phyloP scores from a whole-genome alignment of 225 moss, liverwort and hornwort species.

The Physcomitrellopsis africana region DNA sequence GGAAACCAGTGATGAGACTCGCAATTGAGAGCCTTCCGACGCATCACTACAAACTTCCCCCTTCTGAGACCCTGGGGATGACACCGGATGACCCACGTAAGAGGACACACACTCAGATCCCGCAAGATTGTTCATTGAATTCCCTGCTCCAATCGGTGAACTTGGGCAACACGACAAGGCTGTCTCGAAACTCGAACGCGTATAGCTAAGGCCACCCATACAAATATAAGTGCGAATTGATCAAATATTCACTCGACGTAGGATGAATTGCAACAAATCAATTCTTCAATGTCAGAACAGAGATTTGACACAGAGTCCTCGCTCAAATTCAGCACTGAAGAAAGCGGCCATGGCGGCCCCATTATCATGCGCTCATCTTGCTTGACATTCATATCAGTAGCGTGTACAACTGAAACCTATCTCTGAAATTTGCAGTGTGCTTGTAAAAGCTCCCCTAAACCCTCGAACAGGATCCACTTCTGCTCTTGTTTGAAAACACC shows the following conservation, averaged over 20 bases:
- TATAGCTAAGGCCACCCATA: slow-evolving; percentile 11
- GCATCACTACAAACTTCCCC: background rate
- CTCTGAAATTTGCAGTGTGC: background rate
- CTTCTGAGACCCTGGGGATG: background rate
- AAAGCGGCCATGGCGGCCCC: slow-evolving; percentile 33
- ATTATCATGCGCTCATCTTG: slow-evolving; percentile 22
- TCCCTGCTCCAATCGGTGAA: background rate
- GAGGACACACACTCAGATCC: slow-evolving; percentile 13
- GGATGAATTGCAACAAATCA: background rate
- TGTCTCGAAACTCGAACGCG: background rate
- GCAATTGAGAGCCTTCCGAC: background rate
- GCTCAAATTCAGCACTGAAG: slow-evolving; percentile 14
- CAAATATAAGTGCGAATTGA: background rate
- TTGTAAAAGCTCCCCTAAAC: slow-evolving; percentile 6
- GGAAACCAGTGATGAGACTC: background rate
- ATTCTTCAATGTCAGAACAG: background rate
- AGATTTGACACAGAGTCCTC: slow-evolving; percentile 18
- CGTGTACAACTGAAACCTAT: background rate
- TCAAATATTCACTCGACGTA: background rate
- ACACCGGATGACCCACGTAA: slow-evolving; percentile 6
- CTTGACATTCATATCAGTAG: slow-evolving; percentile 16
- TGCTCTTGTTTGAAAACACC: background rate
- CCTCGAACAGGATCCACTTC: background rate
- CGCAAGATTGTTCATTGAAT: slow-evolving; percentile 5
- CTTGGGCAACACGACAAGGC: background rate